Conservation (phyloP, 768 basidiomycete genomes). For the Tylopilus felleus region DNA sequence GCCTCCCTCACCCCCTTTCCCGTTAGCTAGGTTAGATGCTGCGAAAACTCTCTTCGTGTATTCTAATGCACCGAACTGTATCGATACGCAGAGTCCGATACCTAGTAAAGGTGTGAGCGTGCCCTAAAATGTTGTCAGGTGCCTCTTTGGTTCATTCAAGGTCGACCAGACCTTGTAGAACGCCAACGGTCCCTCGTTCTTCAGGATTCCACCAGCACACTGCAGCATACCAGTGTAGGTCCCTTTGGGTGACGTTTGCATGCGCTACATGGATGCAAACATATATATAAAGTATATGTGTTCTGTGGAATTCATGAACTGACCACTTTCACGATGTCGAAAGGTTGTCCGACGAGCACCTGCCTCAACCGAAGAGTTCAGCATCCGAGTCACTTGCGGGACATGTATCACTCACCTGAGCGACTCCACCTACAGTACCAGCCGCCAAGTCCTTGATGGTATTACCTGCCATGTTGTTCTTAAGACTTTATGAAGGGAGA, state of each 20-base stretch:
- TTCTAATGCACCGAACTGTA: constrained; percentile 92
- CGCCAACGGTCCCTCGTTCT: constrained; percentile 86
- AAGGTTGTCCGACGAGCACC: constrained; percentile 91
- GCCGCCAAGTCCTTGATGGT: constrained; percentile 85
- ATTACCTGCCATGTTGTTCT: constrained; percentile 36
- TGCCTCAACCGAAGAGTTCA: constrained; percentile 28
- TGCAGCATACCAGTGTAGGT: constrained; percentile 87
- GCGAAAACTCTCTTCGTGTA: constrained; percentile 79
- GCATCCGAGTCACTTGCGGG: neutral
- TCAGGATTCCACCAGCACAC: constrained; percentile 87
- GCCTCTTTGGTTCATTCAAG: neutral
- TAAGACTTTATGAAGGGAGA: neutral
- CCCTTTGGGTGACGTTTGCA: constrained; percentile 91
- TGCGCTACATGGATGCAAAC: constrained; percentile 52
- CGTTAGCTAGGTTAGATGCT: constrained; percentile 52
- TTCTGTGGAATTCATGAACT: constrained; percentile 31
- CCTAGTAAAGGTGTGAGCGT: constrained; percentile 87
- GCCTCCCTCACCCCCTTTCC: constrained; percentile 65
- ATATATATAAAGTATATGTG: constrained; percentile 6
- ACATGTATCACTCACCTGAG: constrained; percentile 53
- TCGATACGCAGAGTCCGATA: constrained; percentile 92
- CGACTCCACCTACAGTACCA: constrained; percentile 88
- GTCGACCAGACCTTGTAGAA: constrained; percentile 79
- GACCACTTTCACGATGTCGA: constrained; percentile 97
- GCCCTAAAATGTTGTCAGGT: constrained; percentile 49